Percentiles rank a stretch among this genome's conserved stretches.
Conservation (phyloP, 768 basidiomycete species). For the Suillus lakei region DNA sequence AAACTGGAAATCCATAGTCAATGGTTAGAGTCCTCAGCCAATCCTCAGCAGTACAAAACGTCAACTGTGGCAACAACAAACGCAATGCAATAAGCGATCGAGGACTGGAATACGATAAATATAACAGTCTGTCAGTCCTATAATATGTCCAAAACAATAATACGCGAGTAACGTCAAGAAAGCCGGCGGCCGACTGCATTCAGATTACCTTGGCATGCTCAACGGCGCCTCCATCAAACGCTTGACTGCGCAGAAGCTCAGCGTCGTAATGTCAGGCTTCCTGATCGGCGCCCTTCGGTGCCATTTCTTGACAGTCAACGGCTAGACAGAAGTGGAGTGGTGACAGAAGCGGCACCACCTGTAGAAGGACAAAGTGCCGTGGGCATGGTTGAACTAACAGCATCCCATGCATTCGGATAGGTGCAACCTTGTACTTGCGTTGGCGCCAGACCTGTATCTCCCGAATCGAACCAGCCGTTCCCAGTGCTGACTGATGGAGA, state of each 20-base stretch:
- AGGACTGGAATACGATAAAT: not conserved
- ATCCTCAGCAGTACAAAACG: not conserved
- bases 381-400: slow-evolving; percentile 53
- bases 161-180: not conserved
- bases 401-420: slow-evolving; percentile 70
- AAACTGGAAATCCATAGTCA: not conserved
- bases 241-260: not conserved
- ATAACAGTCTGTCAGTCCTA: not conserved
- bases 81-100: not conserved
- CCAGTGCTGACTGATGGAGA: slow-evolving; percentile 47
- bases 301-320: not conserved
- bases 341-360: not conserved
- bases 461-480: slow-evolving; percentile 61
- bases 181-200: not conserved
- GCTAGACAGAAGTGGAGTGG: slow-evolving; percentile 4
- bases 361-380: slow-evolving; percentile 43
- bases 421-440: slow-evolving; percentile 65
- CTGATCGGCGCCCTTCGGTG: no score
- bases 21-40: not conserved
- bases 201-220: not conserved
- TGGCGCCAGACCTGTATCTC: slow-evolving; percentile 57
- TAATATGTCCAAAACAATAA: not conserved
- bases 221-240: not conserved
- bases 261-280: not conserved
- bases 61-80: not conserved